Conservation (phyloP, 2,329 filamentous ascomycete species). For the Neonectria faginata region DNA sequence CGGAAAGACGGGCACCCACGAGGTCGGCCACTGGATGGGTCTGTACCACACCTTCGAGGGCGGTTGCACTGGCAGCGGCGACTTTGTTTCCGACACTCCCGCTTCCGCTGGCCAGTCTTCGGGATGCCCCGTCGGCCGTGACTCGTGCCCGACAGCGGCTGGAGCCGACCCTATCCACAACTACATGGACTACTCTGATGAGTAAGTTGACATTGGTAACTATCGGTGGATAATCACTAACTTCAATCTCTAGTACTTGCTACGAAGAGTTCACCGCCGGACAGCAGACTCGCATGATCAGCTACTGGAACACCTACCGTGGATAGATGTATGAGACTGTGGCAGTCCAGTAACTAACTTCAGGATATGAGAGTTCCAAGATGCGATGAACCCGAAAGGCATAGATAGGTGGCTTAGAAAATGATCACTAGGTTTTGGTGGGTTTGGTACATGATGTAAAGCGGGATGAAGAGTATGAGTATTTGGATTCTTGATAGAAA, state of each 20-base stretch:
- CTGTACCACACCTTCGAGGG: slow-evolving; percentile 62
- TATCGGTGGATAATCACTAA: background rate
- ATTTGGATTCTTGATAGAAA: background rate
- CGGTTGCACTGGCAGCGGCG: slow-evolving; percentile 52
- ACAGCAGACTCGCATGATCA: slow-evolving; percentile 54
- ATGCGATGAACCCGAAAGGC: too few relatives aligned
- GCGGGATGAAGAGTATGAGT: background rate
- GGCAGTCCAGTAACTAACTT: background rate
- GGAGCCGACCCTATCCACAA: slow-evolving; percentile 54
- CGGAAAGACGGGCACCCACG: slow-evolving; percentile 53
- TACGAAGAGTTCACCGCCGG: background rate
- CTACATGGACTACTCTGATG: slow-evolving; percentile 57
- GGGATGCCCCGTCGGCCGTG: slow-evolving; percentile 54
- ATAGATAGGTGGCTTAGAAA: background rate
- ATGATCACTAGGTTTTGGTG: background rate
- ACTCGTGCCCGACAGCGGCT: slow-evolving; percentile 49
- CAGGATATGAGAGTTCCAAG: too few relatives aligned
- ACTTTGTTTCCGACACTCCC: slow-evolving; percentile 57
- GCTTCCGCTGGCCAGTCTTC: slow-evolving; percentile 48
- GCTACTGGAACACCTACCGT: slow-evolving; percentile 53
- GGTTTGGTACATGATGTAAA: background rate
- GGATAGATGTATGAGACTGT: slow-evolving; percentile 25
- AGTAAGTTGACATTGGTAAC: slow-evolving; percentile 48
- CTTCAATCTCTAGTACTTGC: slow-evolving; percentile 40
- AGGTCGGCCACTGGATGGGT: slow-evolving; percentile 63